phyloP scores from a whole-genome alignment of 257 asterid species.

The Nicotiana tomentosiformis region DNA sequence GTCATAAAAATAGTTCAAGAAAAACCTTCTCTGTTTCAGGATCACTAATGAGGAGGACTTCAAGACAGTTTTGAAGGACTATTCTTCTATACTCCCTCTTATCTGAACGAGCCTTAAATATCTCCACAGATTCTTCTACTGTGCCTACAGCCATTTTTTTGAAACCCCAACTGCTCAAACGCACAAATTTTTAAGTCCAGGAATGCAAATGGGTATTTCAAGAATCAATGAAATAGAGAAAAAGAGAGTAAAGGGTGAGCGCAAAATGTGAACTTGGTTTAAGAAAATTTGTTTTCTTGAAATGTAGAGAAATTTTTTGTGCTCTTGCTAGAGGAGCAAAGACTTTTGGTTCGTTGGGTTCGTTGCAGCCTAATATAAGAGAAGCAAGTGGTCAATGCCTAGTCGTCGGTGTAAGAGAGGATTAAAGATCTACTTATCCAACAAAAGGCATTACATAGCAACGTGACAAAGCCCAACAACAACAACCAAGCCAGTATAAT shows the following conservation, averaged over 20 bases:
- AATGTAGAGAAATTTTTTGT: background rate
- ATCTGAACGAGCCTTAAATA: constrained; percentile 78
- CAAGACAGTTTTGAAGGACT: constrained; percentile 60
- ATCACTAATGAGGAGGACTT: constrained; percentile 87
- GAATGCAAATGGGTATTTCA: background rate
- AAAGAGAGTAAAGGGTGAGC: background rate
- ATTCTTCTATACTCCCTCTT: constrained; percentile 70
- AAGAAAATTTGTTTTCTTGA: background rate
- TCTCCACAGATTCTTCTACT: constrained; percentile 36
- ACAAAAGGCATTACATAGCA: too few relatives aligned
- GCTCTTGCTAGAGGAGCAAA: background rate
- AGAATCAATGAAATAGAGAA: background rate
- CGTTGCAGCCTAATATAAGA: too few relatives aligned
- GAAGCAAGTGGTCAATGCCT: too few relatives aligned
- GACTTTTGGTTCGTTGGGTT: too few relatives aligned
- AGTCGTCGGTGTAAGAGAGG: too few relatives aligned
- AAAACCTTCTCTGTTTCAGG: constrained; percentile 86
- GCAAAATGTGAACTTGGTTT: background rate
- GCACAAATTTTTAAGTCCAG: background rate
- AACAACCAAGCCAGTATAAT: too few relatives aligned
- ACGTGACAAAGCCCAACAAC: too few relatives aligned
- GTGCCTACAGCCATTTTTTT: constrained; percentile 46
- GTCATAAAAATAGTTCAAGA: background rate
- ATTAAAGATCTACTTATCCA: too few relatives aligned
- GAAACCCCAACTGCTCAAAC: background rate